A percentile compares a stretch with the other conserved stretches of the same genome.
phyloP scores from a whole-genome alignment of 2,329 filamentous ascomycete genomes.

The Diplodia corticola region DNA sequence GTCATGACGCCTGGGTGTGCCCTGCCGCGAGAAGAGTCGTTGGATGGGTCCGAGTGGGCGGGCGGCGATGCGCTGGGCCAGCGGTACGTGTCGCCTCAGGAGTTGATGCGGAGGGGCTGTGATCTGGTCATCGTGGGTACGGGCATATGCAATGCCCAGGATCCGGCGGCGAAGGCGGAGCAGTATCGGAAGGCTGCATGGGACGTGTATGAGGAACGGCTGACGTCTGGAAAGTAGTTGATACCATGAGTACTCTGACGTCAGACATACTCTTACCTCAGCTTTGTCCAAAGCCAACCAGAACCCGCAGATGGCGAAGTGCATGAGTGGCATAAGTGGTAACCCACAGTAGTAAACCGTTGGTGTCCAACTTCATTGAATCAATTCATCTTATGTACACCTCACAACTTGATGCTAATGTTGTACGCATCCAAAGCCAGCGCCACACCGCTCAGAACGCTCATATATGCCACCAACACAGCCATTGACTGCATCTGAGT shows the following conservation, averaged over 20 bases:
- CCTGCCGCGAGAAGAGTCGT: neutral
- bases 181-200: neutral
- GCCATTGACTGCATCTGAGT: constrained; percentile 65
- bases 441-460: constrained; percentile 65
- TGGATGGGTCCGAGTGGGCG: neutral
- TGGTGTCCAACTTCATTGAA: neutral
- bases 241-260: too few species aligned
- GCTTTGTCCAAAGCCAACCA: too few species aligned
- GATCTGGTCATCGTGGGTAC: neutral
- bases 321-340: too few species aligned
- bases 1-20: neutral
- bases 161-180: neutral
- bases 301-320: too few species aligned
- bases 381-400: neutral
- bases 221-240: too few species aligned
- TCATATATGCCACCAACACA: constrained; percentile 73
- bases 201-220: neutral
- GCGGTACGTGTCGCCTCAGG: neutral
- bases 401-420: constrained; percentile 68
- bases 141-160: neutral
- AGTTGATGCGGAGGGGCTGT: neutral
- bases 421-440: constrained; percentile 64
- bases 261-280: too few species aligned
- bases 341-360: too few species aligned
- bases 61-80: neutral